phyloP scores from a whole-genome alignment of 2,329 filamentous ascomycete genomes.

The Stagonosporopsis rhizophila region DNA sequence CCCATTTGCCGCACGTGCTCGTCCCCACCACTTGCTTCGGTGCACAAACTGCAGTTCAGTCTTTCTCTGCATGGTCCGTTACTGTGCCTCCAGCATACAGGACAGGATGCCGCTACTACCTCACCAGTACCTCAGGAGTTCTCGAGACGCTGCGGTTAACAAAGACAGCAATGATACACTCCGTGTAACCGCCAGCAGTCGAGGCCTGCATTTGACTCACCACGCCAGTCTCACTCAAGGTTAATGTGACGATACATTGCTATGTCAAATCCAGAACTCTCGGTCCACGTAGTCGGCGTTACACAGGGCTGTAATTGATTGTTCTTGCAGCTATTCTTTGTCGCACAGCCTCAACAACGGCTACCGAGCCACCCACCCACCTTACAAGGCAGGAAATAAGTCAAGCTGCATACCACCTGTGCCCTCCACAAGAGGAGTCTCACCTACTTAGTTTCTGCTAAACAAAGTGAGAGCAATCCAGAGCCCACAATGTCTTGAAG shows the following conservation, averaged over 20 bases:
- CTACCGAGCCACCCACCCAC: slow-evolving; percentile 7
- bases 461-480: not conserved
- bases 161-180: slow-evolving; percentile 20
- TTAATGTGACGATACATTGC: slow-evolving; percentile 8
- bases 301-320: slow-evolving; percentile 9
- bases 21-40: not conserved
- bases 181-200: slow-evolving; percentile 21
- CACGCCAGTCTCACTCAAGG: slow-evolving; percentile 10
- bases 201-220: slow-evolving; percentile 12
- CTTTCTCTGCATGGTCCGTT: slow-evolving; percentile 4
- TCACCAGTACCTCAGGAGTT: slow-evolving; percentile 11
- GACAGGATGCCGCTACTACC: slow-evolving; percentile 17
- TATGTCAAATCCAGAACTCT: slow-evolving; percentile 10
- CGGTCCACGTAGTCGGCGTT: slow-evolving; percentile 13
- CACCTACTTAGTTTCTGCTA: not conserved
- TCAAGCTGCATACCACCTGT: slow-evolving; percentile 1
- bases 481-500: not conserved
- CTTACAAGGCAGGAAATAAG: slow-evolving; percentile 1
- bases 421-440: not conserved
- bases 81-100: slow-evolving; percentile 22
- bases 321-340: slow-evolving; percentile 12
- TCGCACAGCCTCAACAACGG: slow-evolving; percentile 16
- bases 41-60: slow-evolving; percentile 18
- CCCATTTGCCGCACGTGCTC: slow-evolving; percentile 21
- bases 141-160: slow-evolving; percentile 16